phyloP scores from a whole-genome alignment of 208 protist genomes.

The Balamuthia mandrillaris region DNA sequence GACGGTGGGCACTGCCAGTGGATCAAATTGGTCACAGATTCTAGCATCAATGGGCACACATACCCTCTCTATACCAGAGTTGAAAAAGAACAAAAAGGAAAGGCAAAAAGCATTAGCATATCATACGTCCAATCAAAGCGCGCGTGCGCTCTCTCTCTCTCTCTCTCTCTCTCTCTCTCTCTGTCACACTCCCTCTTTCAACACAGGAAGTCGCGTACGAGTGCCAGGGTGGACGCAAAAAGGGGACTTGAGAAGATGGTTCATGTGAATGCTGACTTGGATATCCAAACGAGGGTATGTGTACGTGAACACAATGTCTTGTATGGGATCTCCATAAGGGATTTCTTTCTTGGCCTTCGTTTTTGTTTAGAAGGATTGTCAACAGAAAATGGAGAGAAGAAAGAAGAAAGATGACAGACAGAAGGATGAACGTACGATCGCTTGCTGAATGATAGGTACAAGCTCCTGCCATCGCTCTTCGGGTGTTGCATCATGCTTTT shows the following conservation, averaged over 20 bases:
- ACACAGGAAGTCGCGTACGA: no score
- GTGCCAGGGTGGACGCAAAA: conserved; percentile 92
- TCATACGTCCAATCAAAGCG: neutral
- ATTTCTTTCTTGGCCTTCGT: neutral
- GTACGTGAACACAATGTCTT: conserved; percentile 72
- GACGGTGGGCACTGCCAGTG: neutral
- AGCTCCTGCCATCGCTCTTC: neutral
- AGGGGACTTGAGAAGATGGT: conserved; percentile 97
- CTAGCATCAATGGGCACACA: neutral
- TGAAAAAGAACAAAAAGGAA: neutral
- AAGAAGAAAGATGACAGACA: neutral
- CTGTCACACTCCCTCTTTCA: no score
- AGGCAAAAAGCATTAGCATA: neutral
- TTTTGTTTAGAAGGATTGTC: neutral
- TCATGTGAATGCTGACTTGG: conserved; percentile 89
- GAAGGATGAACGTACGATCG: no score
- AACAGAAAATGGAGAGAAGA: neutral
- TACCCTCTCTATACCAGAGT: neutral
- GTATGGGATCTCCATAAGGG: neutral
- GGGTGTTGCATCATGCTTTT: neutral
- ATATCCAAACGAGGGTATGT: conserved; percentile 94
- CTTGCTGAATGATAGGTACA: neutral
- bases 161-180: no score
- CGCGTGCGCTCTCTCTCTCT: no score
- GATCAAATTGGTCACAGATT: neutral